Evolutionary conservation across 2,329 filamentous ascomycete species (phyloP).

Genomic region (Daldinia sp.): DNA sequence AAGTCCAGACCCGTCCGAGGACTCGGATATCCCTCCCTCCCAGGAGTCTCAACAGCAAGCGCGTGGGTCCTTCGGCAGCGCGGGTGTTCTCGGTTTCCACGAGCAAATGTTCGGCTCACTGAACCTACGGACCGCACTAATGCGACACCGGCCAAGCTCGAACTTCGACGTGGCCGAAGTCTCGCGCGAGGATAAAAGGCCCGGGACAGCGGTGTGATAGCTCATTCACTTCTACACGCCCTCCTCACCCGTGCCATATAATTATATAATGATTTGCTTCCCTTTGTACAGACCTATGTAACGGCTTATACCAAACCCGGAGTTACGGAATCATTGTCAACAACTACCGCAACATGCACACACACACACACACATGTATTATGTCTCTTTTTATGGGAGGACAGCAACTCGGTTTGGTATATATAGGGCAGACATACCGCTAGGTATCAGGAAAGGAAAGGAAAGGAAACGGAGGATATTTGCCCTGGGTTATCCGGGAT

Average conservation of each 20-base stretch:
- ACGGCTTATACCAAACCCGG: not conserved
- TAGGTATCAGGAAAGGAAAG: not conserved
- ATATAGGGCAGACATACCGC: not conserved
- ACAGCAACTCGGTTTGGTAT: conserved; percentile 4
- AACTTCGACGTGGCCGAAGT: not conserved
- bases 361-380: not conserved
- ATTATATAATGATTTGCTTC: not conserved
- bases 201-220: conserved; percentile 30
- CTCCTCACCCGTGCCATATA: too few relatives aligned
- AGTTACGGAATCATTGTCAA: not conserved
- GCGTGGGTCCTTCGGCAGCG: conserved; percentile 45
- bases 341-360: too few relatives aligned
- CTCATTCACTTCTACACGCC: too few relatives aligned
- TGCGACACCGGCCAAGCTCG: conserved; percentile 21
- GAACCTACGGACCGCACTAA: conserved; percentile 35
- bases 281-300: conserved; percentile 1
- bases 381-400: not conserved
- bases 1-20: conserved; percentile 23
- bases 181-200: conserved; percentile 18
- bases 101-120: conserved; percentile 42
- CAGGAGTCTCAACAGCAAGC: conserved; percentile 8
- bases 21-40: not conserved
- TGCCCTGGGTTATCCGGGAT: not conserved
- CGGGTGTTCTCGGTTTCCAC: conserved; percentile 45
- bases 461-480: not conserved